phyloP scores from a whole-genome alignment of 371 early-diverging fungal species.

The Mucor mucedo region DNA sequence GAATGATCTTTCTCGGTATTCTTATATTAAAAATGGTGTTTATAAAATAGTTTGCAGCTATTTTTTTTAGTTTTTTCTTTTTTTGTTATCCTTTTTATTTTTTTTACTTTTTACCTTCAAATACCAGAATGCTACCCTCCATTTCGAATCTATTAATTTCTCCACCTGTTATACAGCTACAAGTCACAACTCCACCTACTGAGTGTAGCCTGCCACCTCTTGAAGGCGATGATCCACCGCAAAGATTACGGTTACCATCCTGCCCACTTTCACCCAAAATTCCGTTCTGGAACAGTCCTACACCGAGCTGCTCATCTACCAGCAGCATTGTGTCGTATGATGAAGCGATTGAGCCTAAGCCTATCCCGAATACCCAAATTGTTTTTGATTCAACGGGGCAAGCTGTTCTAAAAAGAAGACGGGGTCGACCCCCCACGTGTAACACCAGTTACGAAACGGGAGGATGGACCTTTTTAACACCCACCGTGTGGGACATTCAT shows the following conservation, averaged over 20 bases:
- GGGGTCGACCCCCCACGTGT: constrained; percentile 47
- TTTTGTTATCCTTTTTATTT: constrained; percentile 15
- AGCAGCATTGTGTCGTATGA: neutral
- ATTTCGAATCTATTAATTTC: constrained; percentile 32
- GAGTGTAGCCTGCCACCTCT: constrained; percentile 14
- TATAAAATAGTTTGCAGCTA: constrained; percentile 8
- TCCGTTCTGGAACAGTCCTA: neutral
- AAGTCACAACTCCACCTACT: neutral
- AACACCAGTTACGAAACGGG: constrained; percentile 29
- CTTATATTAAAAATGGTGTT: constrained; percentile 26
- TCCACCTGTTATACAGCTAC: no score
- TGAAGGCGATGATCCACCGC: constrained; percentile 28
- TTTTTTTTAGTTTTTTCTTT: no score
- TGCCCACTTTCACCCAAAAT: neutral
- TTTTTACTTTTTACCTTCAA: constrained; percentile 18
- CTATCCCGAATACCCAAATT: constrained; percentile 19
- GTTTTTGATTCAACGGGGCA: constrained; percentile 30
- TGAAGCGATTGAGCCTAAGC: neutral
- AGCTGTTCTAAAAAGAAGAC: constrained; percentile 46
- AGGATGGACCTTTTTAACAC: constrained; percentile 50
- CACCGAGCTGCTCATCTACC: constrained; percentile 5
- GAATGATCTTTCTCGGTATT: constrained; percentile 35
- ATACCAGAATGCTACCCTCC: constrained; percentile 32
- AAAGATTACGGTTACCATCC: constrained; percentile 17
- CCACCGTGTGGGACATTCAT: constrained; percentile 46